A percentile compares a stretch with the other conserved stretches of the same genome.
Evolutionary conservation across 2,329 filamentous ascomycete genomes (phyloP).

Genomic region (Emericellopsis cladophorae): DNA sequence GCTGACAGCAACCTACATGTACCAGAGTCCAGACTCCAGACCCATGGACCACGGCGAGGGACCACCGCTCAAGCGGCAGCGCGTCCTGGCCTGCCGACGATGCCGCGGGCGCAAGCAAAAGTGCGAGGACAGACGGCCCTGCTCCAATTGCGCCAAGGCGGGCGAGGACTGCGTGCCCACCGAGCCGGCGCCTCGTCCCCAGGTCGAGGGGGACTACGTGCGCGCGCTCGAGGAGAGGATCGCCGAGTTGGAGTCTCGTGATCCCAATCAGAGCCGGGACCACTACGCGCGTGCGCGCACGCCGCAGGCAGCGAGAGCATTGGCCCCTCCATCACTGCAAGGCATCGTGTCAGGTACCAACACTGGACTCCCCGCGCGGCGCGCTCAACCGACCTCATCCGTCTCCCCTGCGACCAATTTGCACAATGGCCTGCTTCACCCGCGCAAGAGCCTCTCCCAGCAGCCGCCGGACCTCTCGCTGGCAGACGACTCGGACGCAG

Average conservation of each 20-base stretch:
- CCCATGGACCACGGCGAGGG: conserved; percentile 3
- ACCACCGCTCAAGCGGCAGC: conserved; percentile 6
- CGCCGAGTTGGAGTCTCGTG: conserved; percentile 6
- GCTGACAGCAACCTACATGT: no score
- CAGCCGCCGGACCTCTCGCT: conserved; percentile 2
- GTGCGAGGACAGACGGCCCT: conserved; percentile 10
- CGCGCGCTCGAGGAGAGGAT: conserved; percentile 8
- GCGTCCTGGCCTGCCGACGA: conserved; percentile 8
- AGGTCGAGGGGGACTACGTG: conserved; percentile 7
- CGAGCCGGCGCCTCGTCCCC: conserved; percentile 7
- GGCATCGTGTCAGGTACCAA: no score
- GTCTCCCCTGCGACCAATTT: conserved; percentile 1
- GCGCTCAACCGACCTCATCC: neutral
- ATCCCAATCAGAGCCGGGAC: conserved; percentile 8
- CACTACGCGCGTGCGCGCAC: conserved; percentile 3
- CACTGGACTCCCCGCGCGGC: no score
- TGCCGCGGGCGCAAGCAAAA: conserved; percentile 12
- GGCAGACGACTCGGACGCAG: conserved; percentile 3
- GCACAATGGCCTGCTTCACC: neutral
- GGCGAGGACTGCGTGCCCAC: conserved; percentile 9
- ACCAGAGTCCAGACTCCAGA: no score
- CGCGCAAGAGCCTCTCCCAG: conserved; percentile 3
- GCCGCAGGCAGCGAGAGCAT: neutral
- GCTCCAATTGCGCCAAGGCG: conserved; percentile 10
- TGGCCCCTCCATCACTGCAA: no score